Conservation (phyloP, 2,329 filamentous ascomycete genomes). For the Ophiostoma triangulosporum region DNA sequence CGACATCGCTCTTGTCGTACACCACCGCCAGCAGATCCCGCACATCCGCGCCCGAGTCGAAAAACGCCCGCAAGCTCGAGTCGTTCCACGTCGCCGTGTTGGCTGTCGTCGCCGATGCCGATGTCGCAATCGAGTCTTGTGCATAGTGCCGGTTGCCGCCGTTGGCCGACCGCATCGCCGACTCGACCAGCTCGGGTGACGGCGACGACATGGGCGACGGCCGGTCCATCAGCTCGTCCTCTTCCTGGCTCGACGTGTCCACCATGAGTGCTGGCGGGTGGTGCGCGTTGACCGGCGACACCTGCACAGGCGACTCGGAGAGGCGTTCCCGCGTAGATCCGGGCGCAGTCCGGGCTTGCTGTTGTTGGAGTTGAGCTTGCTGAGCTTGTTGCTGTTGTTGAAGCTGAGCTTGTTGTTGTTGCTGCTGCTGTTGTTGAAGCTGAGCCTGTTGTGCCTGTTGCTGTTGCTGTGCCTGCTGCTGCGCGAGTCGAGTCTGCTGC, state of each 20-base stretch:
- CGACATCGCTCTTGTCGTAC: conserved; percentile 77
- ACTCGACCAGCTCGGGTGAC: conserved; percentile 45
- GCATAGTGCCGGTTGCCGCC: conserved; percentile 25
- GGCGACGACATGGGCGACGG: conserved; percentile 51
- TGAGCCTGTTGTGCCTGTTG: conserved; percentile 10
- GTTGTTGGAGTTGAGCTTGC: conserved; percentile 7
- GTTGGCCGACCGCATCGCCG: conserved; percentile 26
- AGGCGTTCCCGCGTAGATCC: too few relatives aligned
- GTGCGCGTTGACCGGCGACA: conserved; percentile 40
- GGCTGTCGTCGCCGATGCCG: conserved; percentile 34
- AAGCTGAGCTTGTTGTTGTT: conserved; percentile 27
- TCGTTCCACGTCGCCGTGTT: conserved; percentile 65
- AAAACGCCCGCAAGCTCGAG: conserved; percentile 69
- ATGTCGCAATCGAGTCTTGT: conserved; percentile 37
- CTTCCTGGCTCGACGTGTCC: conserved; percentile 54
- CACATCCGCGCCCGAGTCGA: conserved; percentile 81
- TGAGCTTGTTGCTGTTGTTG: conserved; percentile 9
- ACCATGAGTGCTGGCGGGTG: conserved; percentile 54
- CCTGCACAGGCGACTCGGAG: conserved; percentile 54
- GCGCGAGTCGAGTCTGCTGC: conserved; percentile 12
- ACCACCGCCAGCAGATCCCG: conserved; percentile 83
- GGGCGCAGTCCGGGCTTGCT: too few relatives aligned
- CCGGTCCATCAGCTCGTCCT: conserved; percentile 35
- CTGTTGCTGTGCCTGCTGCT: conserved; percentile 25
- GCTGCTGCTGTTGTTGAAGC: conserved; percentile 26